Evolutionary conservation across 106 monocot species (phyloP).

Genomic region (Acanthochlamys bracteata): DNA sequence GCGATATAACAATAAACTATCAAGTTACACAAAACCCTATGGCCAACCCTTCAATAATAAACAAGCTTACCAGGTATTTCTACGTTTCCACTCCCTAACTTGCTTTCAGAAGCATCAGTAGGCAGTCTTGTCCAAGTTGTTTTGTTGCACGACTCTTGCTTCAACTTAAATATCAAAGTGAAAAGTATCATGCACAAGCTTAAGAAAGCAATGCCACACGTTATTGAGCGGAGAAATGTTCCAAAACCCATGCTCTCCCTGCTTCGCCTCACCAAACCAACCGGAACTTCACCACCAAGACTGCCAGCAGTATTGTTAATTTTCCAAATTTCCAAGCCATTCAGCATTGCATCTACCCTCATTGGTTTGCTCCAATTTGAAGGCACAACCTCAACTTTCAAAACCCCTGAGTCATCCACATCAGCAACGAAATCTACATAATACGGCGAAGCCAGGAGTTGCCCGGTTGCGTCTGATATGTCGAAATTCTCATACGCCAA

Average conservation of each 20-base stretch:
- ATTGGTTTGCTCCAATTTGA: conserved; percentile 28
- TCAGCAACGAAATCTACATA: conserved; percentile 66
- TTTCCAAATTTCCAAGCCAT: conserved; percentile 89
- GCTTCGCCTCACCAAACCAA: conserved; percentile 15
- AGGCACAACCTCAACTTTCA: conserved; percentile 44
- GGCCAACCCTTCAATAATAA: conserved; percentile 12
- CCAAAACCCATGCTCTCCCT: conserved; percentile 16
- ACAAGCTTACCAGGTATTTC: conserved; percentile 22
- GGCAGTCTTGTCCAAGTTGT: conserved; percentile 48
- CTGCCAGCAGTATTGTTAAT: conserved; percentile 55
- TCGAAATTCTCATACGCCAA: conserved; percentile 54
- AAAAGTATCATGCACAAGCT: conserved; percentile 27
- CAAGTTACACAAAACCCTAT: neutral
- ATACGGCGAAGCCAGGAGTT: conserved; percentile 59
- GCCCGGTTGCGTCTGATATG: conserved; percentile 43
- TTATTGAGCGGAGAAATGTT: conserved; percentile 26
- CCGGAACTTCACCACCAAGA: conserved; percentile 33
- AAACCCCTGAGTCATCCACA: conserved; percentile 19
- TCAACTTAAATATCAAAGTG: conserved; percentile 45
- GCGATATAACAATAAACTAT: no score
- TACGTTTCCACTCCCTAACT: conserved; percentile 10
- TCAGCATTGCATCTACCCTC: conserved; percentile 48
- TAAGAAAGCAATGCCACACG: conserved; percentile 46
- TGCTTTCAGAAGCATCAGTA: conserved; percentile 26
- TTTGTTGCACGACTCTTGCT: conserved; percentile 27